Evolutionary conservation across 805 yeast genomes (phyloP), one percentile per base, ranked within the genome.

Genomic region (Starmerella etchellsii): DNA sequence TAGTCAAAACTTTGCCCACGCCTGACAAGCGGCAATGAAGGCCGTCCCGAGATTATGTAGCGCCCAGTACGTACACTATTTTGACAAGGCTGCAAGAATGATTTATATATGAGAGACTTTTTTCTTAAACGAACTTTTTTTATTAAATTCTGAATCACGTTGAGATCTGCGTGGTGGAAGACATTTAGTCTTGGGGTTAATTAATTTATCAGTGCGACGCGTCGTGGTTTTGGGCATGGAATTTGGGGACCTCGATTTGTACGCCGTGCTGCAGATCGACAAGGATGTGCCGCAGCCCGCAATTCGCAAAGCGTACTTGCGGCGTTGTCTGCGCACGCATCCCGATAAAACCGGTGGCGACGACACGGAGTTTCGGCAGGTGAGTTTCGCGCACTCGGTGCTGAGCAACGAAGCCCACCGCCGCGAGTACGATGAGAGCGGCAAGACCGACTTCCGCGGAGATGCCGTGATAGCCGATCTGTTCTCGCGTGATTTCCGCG

Each of bases 341-440:
- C 93, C 93, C 1, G 93, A 81, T 57, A 80, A 81, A 54, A 35
- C 48, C 23, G 58, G 69, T 35, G 65, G 63, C 53, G 61, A 62
- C 34, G 59, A 58, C 28, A 59, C 47, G 10, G 61, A 53, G 36
- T 84, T 85, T 57, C 80, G 83, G 37, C 62, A 71, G 49, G 68
- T 84, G 16, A 87, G 82, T 55, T 76, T 81, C 52, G 78, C 94
- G 18, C 82, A 81, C 56, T 65, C 77, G 32, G 67, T 84, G 0
- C 62, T 84, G 21, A 65, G 73, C 22, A 91, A 84, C 53, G 62
- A 68, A 0, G 56, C 59, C 28, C 69, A 71, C 47, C 64, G 83
- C 23, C 64, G 63, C 33, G 58, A 70, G 18, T 84, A 73, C 54
- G 94, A 84, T 52, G 54, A 58, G n/a, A 78, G 88, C 0, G 94